Evolutionary conservation across 2,329 filamentous ascomycete genomes (phyloP), one percentile per base, ranked within the genome.

Genomic region (Paraphaeosphaeria sporulosa): DNA sequence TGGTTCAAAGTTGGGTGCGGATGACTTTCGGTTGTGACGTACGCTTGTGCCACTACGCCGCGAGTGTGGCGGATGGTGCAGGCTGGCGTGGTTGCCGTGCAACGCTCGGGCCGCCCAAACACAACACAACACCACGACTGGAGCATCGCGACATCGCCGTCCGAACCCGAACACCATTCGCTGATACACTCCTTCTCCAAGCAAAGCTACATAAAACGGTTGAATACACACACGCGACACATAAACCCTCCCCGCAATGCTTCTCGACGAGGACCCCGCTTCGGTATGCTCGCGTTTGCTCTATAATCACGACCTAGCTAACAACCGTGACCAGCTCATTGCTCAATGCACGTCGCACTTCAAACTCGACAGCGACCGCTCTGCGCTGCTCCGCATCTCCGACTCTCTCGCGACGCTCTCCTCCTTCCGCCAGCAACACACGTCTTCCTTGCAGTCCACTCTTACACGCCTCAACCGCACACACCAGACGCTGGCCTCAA

Each of bases 241-340:
- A 4, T 19, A 59, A 25, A 15, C 4, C 19, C 10, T 55, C 55
- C 34, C 62, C 82, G 93, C 81, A 65, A 97, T 98, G 91, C 86
- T 97, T 77, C 92, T 98, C 81, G 92, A 96, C 80, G 94, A 97
- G 82, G 92, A 95, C 78, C 94, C 94, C 67, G 91, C 91, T 47
- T 90, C 89, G 47, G 93, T 96, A 87, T 62, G 87, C 21, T 46
- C 50, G 48, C 42, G 2, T n/a, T 4, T 23, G 49, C 34, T 59
- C 38, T 52, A 42, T 54, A 42, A 58, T 46, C 49, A 27, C 44
- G 30, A 27, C 55, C 48, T 57, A 25, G 58, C 69, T 68, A 57
- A 72, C 66, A 55, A 50, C 49, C 42, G 42, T 42, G 23, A 23
- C n/a, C 78, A 95, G 91, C 90, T 97, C 74, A 96, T 99, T 81